Conservation (phyloP, 2,329 filamentous ascomycete genomes). For the Domatiomyces globalis region DNA sequence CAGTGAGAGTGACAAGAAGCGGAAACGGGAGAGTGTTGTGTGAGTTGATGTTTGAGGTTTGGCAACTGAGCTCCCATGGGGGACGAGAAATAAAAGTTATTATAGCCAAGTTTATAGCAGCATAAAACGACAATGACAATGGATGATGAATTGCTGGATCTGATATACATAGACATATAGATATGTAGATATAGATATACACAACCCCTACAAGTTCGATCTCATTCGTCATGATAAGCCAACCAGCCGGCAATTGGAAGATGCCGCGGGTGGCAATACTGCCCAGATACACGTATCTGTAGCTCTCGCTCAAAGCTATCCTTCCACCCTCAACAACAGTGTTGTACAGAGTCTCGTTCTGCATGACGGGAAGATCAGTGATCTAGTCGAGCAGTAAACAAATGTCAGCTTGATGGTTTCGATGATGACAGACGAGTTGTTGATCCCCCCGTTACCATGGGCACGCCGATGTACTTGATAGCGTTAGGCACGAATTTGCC, state of each 20-base stretch:
- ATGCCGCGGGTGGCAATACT: constrained; percentile 48
- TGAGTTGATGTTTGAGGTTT: no score
- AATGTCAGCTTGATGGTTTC: constrained; percentile 41
- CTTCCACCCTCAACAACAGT: constrained; percentile 43
- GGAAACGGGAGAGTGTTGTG: no score
- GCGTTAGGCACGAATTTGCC: constrained; percentile 33
- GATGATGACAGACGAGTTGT: constrained; percentile 32
- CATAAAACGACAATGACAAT: no score
- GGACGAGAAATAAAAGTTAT: background rate
- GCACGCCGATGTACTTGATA: constrained; percentile 34
- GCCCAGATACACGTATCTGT: constrained; percentile 47
- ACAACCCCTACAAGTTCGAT: no score
- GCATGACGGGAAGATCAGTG: constrained; percentile 33
- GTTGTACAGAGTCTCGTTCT: constrained; percentile 32
- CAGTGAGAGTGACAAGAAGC: background rate
- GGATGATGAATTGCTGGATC: no score
- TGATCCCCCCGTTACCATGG: constrained; percentile 40
- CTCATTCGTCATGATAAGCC: no score
- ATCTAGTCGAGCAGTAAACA: constrained; percentile 30
- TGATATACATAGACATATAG: no score
- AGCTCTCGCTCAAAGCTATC: constrained; percentile 43
- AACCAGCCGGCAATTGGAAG: no score
- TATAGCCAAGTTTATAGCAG: no score
- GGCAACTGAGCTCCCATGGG: no score
- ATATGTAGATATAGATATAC: no score